phyloP scores from a whole-genome alignment of 768 basidiomycete species.

The Leccinum incarnatum region DNA sequence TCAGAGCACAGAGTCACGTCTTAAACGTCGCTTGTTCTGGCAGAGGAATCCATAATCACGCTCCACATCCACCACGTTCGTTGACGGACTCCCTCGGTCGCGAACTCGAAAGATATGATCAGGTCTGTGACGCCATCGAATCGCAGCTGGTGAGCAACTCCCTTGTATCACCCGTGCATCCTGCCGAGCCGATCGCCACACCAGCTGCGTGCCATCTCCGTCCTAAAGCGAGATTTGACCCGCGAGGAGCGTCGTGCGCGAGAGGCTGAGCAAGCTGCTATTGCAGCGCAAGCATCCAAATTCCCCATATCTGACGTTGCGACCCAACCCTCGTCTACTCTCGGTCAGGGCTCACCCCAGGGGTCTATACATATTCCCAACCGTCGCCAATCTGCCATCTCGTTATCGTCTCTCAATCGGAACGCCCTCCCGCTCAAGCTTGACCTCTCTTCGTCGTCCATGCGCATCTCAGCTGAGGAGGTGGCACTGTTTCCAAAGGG shows the following conservation, averaged over 20 bases:
- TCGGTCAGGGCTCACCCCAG: constrained; percentile 35
- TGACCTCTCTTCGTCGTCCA: constrained; percentile 70
- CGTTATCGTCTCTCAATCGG: constrained; percentile 75
- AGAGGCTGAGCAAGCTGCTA: constrained; percentile 42
- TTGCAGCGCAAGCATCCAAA: constrained; percentile 32
- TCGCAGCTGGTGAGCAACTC: constrained; percentile 56
- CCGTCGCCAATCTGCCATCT: constrained; percentile 74
- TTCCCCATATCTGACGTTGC: constrained; percentile 25
- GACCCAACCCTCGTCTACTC: constrained; percentile 29
- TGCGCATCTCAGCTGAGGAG: constrained; percentile 67
- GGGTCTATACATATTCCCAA: constrained; percentile 32
- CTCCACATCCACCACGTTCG: constrained; percentile 61
- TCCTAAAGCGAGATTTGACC: constrained; percentile 66
- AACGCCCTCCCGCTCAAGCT: constrained; percentile 70
- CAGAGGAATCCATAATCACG: constrained; percentile 59
- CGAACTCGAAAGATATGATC: constrained; percentile 78
- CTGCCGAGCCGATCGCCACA: background rate
- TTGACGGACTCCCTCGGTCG: constrained; percentile 63
- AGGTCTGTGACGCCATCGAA: constrained; percentile 76
- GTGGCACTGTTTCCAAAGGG: constrained; percentile 55
- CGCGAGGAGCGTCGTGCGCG: constrained; percentile 56
- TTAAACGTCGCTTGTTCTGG: background rate
- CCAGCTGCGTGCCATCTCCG: constrained; percentile 68
- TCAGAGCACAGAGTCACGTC: background rate
- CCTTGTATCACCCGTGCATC: background rate